phyloP scores from a whole-genome alignment of 768 basidiomycete species.

The Pseudohyphozyma bogoriensis region DNA sequence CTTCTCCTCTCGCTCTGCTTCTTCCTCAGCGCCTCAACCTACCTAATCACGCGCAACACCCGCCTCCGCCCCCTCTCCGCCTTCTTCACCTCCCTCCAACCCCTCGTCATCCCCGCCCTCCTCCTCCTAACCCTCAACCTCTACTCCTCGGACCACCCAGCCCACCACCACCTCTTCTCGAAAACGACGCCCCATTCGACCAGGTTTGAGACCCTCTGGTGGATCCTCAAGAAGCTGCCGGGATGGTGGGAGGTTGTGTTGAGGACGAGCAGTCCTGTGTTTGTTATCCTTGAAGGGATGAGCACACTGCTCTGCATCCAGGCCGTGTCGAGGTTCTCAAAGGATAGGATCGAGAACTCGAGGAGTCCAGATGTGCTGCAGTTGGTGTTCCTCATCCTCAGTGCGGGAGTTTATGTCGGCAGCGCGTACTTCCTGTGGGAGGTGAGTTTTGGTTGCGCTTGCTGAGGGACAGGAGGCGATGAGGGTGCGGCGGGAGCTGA shows the following conservation, averaged over 20 bases:
- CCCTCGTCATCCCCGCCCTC: conserved; percentile 28
- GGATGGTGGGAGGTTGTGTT: conserved; percentile 26
- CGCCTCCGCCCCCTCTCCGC: conserved; percentile 22
- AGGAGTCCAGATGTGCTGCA: conserved; percentile 18
- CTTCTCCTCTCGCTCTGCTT: conserved; percentile 28
- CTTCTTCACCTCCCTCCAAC: conserved; percentile 15
- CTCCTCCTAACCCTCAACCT: conserved; percentile 33
- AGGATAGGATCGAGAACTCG: conserved; percentile 21
- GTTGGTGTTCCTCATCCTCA: conserved; percentile 21
- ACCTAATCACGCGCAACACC: conserved; percentile 26
- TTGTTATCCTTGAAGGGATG: conserved; percentile 33
- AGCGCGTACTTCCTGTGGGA: conserved; percentile 28
- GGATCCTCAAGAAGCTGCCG: conserved; percentile 8
- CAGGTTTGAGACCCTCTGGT: background rate
- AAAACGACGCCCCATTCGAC: background rate
- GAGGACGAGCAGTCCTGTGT: conserved; percentile 25
- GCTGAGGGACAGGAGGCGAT: background rate
- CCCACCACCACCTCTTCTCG: conserved; percentile 31
- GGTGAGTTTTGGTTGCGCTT: background rate
- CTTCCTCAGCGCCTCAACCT: conserved; percentile 15
- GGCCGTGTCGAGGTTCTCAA: conserved; percentile 21
- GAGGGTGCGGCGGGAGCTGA: conserved; percentile 4
- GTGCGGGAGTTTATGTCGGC: conserved; percentile 27
- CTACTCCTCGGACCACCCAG: conserved; percentile 36
- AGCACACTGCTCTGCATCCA: conserved; percentile 27